Evolutionary conservation across 768 basidiomycete species (phyloP), one percentile per base, ranked within the genome.

Genomic region (Mycena vulgaris): DNA sequence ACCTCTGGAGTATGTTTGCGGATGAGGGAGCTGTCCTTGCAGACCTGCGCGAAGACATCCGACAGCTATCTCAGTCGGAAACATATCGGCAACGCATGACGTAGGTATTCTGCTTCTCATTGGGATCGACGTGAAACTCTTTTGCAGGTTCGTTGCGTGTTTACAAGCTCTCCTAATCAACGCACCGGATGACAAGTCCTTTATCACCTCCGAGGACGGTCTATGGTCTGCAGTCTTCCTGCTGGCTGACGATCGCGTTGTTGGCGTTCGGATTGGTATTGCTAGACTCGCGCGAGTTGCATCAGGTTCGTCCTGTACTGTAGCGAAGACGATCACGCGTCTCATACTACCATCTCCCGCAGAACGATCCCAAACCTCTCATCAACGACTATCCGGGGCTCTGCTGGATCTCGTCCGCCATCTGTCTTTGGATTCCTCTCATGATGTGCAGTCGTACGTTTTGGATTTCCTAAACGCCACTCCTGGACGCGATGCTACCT

Each of bases 251-350:
- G 97, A 98, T 76, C 75, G 77, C 39, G 90, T 97, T 16, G 85
- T 93, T 58, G 96, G 95, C 69, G 95, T 98, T 37, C 88, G 95
- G 52, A 95, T 98, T 65, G 93, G 90, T 9, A 86, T 95, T 3
- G 92, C 96, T n/a, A 88, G 95, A 56, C 86, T 95, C 52, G 80
- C 91, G 47, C 89, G 89, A 56, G 74, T 80, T 55, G 78, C 90
- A 31, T 84, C 82, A 72, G 86, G 93, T 93, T 80, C 77, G 89
- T 83, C 17, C 57, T 45, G 10, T 19, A 35, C 64, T 47, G 23
- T 33, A 59, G 53, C 42, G 33, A 42, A 66, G 62, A 25, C 49
- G 17, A 39, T 52, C 63, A 28, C 65, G 27, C 23, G 49, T 52
- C 68, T 63, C 64, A 70, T 68, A 16, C 40, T 53, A 16, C 69